Conservation (phyloP, 768 basidiomycete genomes). For the Leccinum incarnatum region DNA sequence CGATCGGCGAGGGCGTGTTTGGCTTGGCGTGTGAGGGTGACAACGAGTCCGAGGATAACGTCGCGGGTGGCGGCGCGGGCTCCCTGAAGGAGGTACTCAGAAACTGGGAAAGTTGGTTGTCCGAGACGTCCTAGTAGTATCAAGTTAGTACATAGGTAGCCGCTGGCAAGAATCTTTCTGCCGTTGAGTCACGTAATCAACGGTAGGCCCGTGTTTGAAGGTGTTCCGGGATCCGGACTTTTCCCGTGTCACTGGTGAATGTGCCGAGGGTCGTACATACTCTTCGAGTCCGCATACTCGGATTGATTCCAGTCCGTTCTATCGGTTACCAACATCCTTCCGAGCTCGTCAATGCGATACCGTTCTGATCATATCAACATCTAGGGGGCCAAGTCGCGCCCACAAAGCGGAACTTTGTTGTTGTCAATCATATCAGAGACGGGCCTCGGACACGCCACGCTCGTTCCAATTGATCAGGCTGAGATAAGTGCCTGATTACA, state of each 20-base stretch:
- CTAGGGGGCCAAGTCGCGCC: background rate
- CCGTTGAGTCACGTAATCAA: background rate
- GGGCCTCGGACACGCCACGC: background rate
- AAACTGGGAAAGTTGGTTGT: conserved; percentile 33
- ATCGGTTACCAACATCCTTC: background rate
- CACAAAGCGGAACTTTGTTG: background rate
- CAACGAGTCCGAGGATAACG: background rate
- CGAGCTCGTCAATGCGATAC: background rate
- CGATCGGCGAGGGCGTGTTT: conserved; percentile 75
- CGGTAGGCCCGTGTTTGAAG: background rate
- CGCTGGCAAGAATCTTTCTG: background rate
- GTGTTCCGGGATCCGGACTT: background rate
- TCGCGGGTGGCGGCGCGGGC: background rate
- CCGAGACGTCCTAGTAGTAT: conserved; percentile 6
- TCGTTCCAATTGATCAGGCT: background rate
- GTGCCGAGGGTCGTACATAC: background rate
- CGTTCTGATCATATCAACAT: background rate
- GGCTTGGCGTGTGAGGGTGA: conserved; percentile 32
- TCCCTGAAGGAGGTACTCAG: conserved; percentile 10
- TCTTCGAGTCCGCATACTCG: background rate
- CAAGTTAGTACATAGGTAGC: background rate
- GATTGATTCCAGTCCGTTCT: background rate
- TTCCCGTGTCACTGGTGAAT: background rate
- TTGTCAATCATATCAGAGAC: background rate
- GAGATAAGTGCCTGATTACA: too few species aligned